These are phyloP conservation scores for Claviceps sp. DNA, from an alignment of 2,329 filamentous ascomycete genomes.

Conservation along the genomic window DNA sequence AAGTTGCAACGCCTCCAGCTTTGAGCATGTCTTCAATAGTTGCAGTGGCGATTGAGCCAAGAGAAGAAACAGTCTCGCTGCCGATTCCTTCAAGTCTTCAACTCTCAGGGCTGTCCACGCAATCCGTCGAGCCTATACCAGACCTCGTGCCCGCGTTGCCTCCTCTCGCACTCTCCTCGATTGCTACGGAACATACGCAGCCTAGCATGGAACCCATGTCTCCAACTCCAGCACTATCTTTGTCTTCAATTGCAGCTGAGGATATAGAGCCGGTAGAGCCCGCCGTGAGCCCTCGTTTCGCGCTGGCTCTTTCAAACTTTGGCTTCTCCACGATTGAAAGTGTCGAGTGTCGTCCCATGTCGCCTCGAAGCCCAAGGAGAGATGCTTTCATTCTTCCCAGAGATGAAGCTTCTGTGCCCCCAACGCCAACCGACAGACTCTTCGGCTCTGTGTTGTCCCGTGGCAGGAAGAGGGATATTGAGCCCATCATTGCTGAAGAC, in stretches of 20 bases:
- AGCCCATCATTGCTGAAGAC: constrained; percentile 49
- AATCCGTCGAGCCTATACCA: constrained; percentile 23
- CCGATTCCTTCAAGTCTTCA: constrained; percentile 14
- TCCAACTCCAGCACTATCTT: constrained; percentile 16
- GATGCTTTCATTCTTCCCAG: constrained; percentile 44
- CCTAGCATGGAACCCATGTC: constrained; percentile 11
- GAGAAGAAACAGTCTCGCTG: constrained; percentile 14
- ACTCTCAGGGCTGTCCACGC: constrained; percentile 21
- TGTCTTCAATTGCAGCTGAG: constrained; percentile 24
- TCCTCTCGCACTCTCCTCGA: constrained; percentile 16
- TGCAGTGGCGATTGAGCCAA: constrained; percentile 21
- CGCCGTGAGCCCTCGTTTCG: constrained; percentile 11
- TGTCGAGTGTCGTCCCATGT: constrained; percentile 32
- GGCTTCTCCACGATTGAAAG: constrained; percentile 32
- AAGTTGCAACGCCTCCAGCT: constrained; percentile 5
- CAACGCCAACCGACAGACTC: constrained; percentile 26
- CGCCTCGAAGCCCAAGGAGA: constrained; percentile 36
- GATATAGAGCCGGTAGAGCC: constrained; percentile 29
- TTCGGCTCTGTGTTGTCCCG: constrained; percentile 31
- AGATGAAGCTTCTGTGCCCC: constrained; percentile 25
- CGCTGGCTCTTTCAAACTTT: constrained; percentile 18
- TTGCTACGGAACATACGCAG: constrained; percentile 19
- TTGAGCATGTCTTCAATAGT: constrained; percentile 19
- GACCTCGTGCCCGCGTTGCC: constrained; percentile 14
- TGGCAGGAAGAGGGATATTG: constrained; percentile 26